Evolutionary conservation across 352 stramenopile genomes (phyloP).

Genomic region (Phytophthora quininea): DNA sequence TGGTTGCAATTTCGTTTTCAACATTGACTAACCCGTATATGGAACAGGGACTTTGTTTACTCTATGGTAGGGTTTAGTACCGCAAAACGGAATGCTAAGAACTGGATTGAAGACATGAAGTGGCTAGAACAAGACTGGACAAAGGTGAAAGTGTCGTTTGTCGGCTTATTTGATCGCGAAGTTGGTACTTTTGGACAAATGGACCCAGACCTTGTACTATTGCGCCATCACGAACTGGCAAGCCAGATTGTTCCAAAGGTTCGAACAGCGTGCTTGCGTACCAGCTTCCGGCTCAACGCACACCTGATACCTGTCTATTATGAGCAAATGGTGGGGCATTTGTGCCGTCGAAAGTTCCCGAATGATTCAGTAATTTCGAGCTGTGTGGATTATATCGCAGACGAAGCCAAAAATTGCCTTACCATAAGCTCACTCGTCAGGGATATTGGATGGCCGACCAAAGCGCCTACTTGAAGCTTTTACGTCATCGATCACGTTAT

Average conservation of each 20-base stretch:
- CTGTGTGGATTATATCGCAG: constrained; percentile 5
- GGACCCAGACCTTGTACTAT: background rate
- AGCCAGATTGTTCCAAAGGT: constrained; percentile 15
- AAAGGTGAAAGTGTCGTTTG: constrained; percentile 1
- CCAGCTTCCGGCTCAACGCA: background rate
- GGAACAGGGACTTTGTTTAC: background rate
- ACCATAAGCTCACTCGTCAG: background rate
- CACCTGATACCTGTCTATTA: background rate
- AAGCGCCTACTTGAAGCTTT: background rate
- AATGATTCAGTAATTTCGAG: constrained; percentile 11
- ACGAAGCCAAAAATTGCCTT: background rate
- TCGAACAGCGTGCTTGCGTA: constrained; percentile 1
- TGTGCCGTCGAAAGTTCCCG: constrained; percentile 4
- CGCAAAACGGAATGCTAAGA: background rate
- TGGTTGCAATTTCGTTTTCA: background rate
- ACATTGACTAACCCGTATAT: background rate
- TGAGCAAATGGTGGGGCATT: constrained; percentile 10
- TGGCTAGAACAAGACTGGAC: constrained; percentile 12
- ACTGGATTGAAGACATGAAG: constrained; percentile 13
- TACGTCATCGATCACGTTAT: constrained; percentile 4
- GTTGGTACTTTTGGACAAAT: background rate
- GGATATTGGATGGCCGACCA: background rate
- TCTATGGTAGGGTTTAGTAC: background rate
- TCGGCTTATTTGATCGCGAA: constrained; percentile 4
- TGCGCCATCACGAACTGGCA: background rate